Evolutionary conservation across 345 rosid genomes (phyloP).

Genomic region (Gossypium anomalum): DNA sequence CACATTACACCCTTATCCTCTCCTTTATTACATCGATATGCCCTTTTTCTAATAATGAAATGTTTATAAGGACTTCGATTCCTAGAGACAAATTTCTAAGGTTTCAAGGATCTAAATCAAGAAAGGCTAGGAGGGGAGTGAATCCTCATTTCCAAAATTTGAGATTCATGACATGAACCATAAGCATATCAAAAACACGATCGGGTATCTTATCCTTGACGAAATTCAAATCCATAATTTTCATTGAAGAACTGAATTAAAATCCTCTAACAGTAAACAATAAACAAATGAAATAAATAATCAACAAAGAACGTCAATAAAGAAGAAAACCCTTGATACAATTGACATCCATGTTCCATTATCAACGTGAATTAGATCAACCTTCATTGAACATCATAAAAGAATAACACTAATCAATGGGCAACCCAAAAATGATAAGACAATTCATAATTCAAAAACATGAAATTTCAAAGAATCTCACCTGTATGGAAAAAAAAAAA

Average conservation of each 20-base stretch:
- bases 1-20: not conserved
- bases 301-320: not conserved
- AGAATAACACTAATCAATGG: not conserved
- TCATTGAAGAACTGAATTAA: not conserved
- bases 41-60: not conserved
- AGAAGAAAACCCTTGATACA: not conserved
- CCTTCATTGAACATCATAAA: slow-evolving; percentile 4
- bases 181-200: not conserved
- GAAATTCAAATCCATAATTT: not conserved
- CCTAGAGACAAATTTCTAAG: not conserved
- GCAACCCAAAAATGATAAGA: not conserved
- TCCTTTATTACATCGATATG: not conserved
- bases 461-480: slow-evolving; percentile 4
- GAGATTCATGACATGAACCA: not conserved
- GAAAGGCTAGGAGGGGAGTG: not conserved
- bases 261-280: not conserved
- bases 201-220: not conserved
- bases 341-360: not conserved
- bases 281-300: not conserved
- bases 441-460: not conserved
- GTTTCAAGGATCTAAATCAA: not conserved
- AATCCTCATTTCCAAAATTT: not conserved
- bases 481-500: slow-evolving; percentile 16
- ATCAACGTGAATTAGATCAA: not conserved
- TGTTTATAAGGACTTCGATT: not conserved